Percentiles rank a stretch among this genome's conserved stretches.
phyloP scores from a whole-genome alignment of 208 protist genomes.

The Acanthamoeba healyi region DNA sequence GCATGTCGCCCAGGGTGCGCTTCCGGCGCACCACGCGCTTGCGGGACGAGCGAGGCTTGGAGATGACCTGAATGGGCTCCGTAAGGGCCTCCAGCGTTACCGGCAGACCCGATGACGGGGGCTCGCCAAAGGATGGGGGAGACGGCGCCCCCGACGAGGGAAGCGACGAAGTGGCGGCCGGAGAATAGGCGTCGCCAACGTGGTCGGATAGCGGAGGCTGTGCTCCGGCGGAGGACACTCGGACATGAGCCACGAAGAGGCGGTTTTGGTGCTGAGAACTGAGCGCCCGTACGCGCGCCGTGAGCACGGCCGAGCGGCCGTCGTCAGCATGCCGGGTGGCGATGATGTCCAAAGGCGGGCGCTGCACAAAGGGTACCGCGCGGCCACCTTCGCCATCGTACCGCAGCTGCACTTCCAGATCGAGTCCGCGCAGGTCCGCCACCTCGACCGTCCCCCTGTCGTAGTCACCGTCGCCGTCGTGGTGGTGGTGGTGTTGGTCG shows the following conservation, averaged over 20 bases:
- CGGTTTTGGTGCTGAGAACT: conserved; percentile 12
- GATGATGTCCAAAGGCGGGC: background rate
- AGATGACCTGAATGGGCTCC: background rate
- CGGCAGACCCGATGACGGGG: background rate
- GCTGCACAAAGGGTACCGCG: background rate
- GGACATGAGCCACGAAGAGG: background rate
- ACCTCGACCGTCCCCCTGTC: too few species aligned
- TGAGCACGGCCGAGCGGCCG: background rate
- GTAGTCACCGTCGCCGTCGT: too few species aligned
- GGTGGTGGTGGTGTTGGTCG: background rate
- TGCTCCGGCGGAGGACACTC: background rate
- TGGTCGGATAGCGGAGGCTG: background rate
- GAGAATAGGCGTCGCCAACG: background rate
- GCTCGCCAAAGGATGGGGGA: background rate
- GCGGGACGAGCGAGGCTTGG: conserved; percentile 6
- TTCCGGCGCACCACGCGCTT: conserved; percentile 33
- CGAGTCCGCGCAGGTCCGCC: background rate
- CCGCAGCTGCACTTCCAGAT: background rate
- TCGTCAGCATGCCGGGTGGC: background rate
- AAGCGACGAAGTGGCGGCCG: background rate
- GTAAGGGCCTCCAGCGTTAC: background rate
- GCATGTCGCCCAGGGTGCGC: conserved; percentile 36
- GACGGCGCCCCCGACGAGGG: background rate
- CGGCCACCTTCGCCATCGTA: conserved; percentile 7
- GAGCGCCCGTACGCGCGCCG: background rate